Evolutionary conservation across 129 eudicot species (phyloP).

Genomic region (Ambrosia artemisiifolia): DNA sequence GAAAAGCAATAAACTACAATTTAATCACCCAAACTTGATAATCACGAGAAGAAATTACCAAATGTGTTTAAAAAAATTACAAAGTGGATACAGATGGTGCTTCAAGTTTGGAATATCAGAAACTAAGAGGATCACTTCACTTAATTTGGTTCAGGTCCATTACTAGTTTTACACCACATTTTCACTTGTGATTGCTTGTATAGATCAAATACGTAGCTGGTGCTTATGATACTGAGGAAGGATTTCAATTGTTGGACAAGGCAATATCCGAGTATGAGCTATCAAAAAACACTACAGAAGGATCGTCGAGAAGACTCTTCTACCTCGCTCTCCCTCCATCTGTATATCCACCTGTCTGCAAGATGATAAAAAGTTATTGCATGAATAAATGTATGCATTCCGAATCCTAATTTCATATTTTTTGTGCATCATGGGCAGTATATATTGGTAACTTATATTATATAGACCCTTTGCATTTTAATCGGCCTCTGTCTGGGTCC

Average conservation of each 20-base stretch:
- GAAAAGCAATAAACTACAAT: neutral
- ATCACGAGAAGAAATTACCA: neutral
- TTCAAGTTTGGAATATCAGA: neutral
- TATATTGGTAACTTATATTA: neutral
- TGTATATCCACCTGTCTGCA: conserved; percentile 96
- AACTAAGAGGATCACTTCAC: neutral
- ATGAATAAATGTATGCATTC: conserved; percentile 71
- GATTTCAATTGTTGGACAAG: conserved; percentile 65
- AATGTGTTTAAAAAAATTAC: neutral
- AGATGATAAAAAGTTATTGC: conserved; percentile 69
- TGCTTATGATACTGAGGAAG: conserved; percentile 81
- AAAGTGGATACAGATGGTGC: neutral
- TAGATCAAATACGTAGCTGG: conserved; percentile 87
- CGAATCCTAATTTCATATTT: neutral
- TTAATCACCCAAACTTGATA: neutral
- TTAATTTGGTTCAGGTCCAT: neutral
- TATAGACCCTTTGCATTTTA: neutral
- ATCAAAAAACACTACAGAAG: conserved; percentile 50
- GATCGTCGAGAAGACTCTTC: conserved; percentile 87
- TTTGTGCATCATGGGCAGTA: neutral
- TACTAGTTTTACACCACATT: neutral
- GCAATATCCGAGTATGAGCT: conserved; percentile 74
- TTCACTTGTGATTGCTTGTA: conserved; percentile 16
- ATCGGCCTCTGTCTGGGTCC: too few species aligned
- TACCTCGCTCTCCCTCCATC: conserved; percentile 99